phyloP scores from a whole-genome alignment of 768 basidiomycete genomes.

The Leccinum incarnatum region DNA sequence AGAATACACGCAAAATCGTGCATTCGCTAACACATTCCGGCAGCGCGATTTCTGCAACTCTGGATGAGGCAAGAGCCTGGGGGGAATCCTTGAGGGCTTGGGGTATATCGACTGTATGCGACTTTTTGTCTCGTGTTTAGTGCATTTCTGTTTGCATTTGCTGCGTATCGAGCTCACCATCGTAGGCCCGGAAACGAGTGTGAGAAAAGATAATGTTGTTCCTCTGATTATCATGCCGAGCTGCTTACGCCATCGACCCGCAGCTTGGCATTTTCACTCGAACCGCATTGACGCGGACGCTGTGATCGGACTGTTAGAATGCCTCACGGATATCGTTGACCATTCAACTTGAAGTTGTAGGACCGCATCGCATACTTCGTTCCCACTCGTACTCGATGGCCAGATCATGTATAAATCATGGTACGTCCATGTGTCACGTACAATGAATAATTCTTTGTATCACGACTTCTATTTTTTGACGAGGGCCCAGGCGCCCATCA shows the following conservation, averaged over 20 bases:
- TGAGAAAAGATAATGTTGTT: background rate
- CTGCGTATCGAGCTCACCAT: slow-evolving; percentile 21
- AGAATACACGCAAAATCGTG: background rate
- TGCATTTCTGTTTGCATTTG: background rate
- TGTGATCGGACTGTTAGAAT: too few species aligned
- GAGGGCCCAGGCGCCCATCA: too few species aligned
- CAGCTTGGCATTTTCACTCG: background rate
- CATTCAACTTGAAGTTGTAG: too few species aligned
- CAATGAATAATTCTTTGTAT: too few species aligned
- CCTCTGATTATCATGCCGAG: too few species aligned
- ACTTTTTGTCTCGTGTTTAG: slow-evolving; percentile 11
- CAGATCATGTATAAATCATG: too few species aligned
- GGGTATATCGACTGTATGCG: slow-evolving; percentile 79
- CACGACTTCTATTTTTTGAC: too few species aligned
- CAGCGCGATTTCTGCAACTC: background rate
- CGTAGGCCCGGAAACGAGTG: background rate
- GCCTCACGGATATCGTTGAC: too few species aligned
- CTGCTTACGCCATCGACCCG: background rate
- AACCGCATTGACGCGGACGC: background rate
- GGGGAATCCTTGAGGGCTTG: slow-evolving; percentile 64
- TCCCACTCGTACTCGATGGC: too few species aligned
- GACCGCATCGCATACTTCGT: too few species aligned
- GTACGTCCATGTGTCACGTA: too few species aligned
- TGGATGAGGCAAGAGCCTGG: background rate
- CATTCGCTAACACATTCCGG: background rate